phyloP scores from a whole-genome alignment of 352 stramenopile species.

The Blastocystis sp. region DNA sequence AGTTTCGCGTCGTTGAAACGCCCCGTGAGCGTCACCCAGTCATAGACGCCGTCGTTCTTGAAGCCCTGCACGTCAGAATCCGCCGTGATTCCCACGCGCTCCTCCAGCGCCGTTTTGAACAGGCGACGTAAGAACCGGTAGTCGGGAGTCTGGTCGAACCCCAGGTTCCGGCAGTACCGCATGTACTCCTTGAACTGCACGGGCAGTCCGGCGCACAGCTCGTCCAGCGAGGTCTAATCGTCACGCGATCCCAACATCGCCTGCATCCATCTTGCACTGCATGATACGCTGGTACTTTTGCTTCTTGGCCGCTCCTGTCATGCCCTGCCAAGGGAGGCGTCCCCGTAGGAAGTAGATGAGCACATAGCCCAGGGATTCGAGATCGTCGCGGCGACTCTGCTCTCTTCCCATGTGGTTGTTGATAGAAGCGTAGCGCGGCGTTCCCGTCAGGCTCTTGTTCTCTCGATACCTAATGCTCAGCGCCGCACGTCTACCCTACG shows the following conservation, averaged over 20 bases:
- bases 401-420: slow-evolving; percentile 90
- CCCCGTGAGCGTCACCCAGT: slow-evolving; percentile 34
- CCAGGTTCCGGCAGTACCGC: slow-evolving; percentile 83
- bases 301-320: slow-evolving; percentile 90
- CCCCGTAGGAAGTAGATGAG: slow-evolving; percentile 89
- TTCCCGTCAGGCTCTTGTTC: slow-evolving; percentile 89
- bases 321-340: slow-evolving; percentile 86
- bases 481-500: slow-evolving; percentile 74
- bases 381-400: slow-evolving; percentile 85
- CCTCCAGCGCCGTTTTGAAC: slow-evolving; percentile 76
- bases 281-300: slow-evolving; percentile 92
- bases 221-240: slow-evolving; percentile 71
- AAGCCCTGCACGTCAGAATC: neutral
- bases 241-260: neutral
- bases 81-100: neutral
- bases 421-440: slow-evolving; percentile 87
- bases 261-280: slow-evolving; percentile 83
- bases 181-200: slow-evolving; percentile 75
- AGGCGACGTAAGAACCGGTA: slow-evolving; percentile 85
- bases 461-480: slow-evolving; percentile 74
- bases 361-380: slow-evolving; percentile 88
- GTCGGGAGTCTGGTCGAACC: slow-evolving; percentile 89
- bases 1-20: slow-evolving; percentile 26
- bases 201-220: slow-evolving; percentile 73
- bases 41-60: slow-evolving; percentile 60